Conservation (phyloP, 2,329 filamentous ascomycete species). For the Pseudogymnoascus sp. region DNA sequence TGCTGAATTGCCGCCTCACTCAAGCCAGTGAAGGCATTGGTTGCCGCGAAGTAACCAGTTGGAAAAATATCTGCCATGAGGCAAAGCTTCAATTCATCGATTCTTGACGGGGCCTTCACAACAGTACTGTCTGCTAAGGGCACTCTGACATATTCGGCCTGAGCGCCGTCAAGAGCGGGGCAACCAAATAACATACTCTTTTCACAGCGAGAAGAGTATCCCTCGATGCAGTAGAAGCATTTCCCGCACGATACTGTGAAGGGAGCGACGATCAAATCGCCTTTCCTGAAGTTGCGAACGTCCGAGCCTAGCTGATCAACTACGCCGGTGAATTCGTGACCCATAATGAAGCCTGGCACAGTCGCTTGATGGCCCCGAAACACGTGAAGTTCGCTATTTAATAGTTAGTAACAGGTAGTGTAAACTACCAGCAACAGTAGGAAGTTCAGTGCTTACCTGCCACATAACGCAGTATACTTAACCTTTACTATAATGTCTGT, state of each 20-base stretch:
- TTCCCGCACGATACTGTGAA: slow-evolving; percentile 43
- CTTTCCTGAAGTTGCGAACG: slow-evolving; percentile 53
- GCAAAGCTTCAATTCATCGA: slow-evolving; percentile 57
- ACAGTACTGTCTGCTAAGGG: slow-evolving; percentile 72
- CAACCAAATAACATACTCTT: slow-evolving; percentile 40
- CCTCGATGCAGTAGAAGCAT: slow-evolving; percentile 42
- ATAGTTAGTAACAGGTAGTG: neutral
- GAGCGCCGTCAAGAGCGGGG: slow-evolving; percentile 64
- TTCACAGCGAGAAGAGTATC: slow-evolving; percentile 44
- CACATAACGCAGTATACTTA: slow-evolving; percentile 72
- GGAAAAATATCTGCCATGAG: slow-evolving; percentile 50
- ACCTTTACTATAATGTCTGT: slow-evolving; percentile 77
- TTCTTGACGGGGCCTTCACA: slow-evolving; percentile 62
- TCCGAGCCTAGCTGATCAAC: slow-evolving; percentile 58
- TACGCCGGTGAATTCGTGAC: slow-evolving; percentile 77
- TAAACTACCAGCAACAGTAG: neutral
- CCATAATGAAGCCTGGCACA: slow-evolving; percentile 56
- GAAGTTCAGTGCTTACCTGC: slow-evolving; percentile 29
- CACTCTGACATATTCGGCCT: slow-evolving; percentile 73
- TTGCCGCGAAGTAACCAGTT: slow-evolving; percentile 54
- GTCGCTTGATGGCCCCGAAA: slow-evolving; percentile 72
- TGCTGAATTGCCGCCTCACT: slow-evolving; percentile 31
- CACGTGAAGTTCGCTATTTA: slow-evolving; percentile 66
- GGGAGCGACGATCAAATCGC: slow-evolving; percentile 44
- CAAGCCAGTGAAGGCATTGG: slow-evolving; percentile 54